A percentile compares a stretch with the other conserved stretches of the same genome.
phyloP scores from a whole-genome alignment of 1,284 basidiomycete genomes.

The Acaromyces ingoldii region DNA sequence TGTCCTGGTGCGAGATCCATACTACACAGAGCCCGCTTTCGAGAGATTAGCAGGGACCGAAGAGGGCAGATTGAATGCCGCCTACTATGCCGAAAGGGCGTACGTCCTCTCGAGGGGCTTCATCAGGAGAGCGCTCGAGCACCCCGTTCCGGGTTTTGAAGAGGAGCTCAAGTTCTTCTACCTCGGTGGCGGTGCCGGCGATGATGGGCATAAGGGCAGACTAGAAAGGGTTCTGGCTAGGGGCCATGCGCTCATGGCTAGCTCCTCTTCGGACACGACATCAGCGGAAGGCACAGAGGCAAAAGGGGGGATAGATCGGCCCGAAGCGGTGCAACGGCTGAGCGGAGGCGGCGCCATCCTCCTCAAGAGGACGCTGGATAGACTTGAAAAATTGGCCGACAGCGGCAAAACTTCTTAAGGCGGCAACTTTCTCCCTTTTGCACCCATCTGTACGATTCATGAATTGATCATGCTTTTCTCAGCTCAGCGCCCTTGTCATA shows the following conservation, averaged over 20 bases:
- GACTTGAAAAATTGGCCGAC: conserved; percentile 2
- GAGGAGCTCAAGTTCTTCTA: conserved; percentile 73
- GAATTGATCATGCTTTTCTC: too few relatives aligned
- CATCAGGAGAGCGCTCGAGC: conserved; percentile 74
- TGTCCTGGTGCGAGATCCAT: conserved; percentile 86
- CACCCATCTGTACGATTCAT: too few relatives aligned
- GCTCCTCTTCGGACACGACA: too few relatives aligned
- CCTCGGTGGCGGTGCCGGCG: conserved; percentile 12
- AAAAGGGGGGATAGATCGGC: conserved; percentile 9
- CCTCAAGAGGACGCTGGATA: conserved; percentile 15
- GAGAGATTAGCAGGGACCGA: conserved; percentile 59
- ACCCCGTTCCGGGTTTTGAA: conserved; percentile 67
- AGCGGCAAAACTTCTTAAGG: too few relatives aligned
- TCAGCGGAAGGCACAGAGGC: background rate
- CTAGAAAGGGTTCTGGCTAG: background rate
- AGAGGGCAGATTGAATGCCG: conserved; percentile 72
- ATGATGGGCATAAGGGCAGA: background rate
- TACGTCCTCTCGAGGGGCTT: conserved; percentile 85
- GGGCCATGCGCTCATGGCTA: background rate
- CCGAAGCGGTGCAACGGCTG: conserved; percentile 42
- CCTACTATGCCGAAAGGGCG: conserved; percentile 80
- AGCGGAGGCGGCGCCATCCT: conserved; percentile 27
- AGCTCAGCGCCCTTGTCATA: too few relatives aligned
- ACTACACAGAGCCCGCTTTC: conserved; percentile 29
- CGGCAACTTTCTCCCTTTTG: too few relatives aligned